phyloP scores from a whole-genome alignment of 2,329 filamentous ascomycete genomes.

The Phoma herbarum region DNA sequence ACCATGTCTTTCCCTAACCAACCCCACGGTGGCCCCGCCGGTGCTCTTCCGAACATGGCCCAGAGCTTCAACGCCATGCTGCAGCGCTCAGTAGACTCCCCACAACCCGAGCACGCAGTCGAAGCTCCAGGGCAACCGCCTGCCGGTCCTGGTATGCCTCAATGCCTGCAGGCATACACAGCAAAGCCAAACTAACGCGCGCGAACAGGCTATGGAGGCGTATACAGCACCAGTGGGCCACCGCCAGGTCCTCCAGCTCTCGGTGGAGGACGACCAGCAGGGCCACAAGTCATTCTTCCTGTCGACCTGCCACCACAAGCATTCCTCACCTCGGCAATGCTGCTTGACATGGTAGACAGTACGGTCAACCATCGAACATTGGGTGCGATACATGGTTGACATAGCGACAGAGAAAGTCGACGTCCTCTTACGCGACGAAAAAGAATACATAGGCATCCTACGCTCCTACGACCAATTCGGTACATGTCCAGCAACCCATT shows the following conservation, averaged over 20 bases:
- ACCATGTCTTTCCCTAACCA: slow-evolving; percentile 42
- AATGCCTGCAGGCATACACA: slow-evolving; percentile 5
- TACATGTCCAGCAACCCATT: slow-evolving; percentile 53
- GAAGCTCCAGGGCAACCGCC: slow-evolving; percentile 39
- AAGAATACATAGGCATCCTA: slow-evolving; percentile 91
- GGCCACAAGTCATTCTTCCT: slow-evolving; percentile 41
- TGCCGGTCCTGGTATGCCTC: slow-evolving; percentile 38
- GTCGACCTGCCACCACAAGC: slow-evolving; percentile 81
- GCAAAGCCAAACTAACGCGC: slow-evolving; percentile 25
- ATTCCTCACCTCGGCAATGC: slow-evolving; percentile 96
- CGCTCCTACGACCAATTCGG: slow-evolving; percentile 98
- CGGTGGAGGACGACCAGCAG: slow-evolving; percentile 38
- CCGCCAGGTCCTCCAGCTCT: slow-evolving; percentile 59
- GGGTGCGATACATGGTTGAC: slow-evolving; percentile 24
- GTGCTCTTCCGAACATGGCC: slow-evolving; percentile 40
- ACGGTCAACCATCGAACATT: slow-evolving; percentile 24
- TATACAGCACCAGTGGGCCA: slow-evolving; percentile 52
- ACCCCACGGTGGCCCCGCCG: slow-evolving; percentile 44
- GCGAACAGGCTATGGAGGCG: slow-evolving; percentile 45
- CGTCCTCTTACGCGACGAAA: slow-evolving; percentile 87
- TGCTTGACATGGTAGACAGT: slow-evolving; percentile 98
- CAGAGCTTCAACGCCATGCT: slow-evolving; percentile 50
- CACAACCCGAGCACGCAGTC: slow-evolving; percentile 33
- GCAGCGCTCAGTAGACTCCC: slow-evolving; percentile 47
- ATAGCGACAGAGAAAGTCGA: slow-evolving; percentile 83